These are phyloP conservation scores for Termitomyces sp. DNA, from an alignment of 768 basidiomycete genomes.

Conservation along the genomic window DNA sequence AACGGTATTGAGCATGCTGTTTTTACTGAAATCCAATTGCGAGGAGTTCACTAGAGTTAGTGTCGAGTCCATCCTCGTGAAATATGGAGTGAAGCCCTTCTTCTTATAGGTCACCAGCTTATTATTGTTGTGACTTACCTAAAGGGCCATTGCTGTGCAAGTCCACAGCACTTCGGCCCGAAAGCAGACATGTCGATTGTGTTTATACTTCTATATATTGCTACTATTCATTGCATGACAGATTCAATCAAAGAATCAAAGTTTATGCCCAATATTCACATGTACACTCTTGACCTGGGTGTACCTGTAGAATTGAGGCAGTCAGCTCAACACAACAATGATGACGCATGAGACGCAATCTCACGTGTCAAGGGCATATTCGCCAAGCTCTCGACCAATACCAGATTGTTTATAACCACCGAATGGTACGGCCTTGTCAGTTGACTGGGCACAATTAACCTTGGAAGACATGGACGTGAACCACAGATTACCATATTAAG, in stretches of 20 bases:
- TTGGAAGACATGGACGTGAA: not conserved
- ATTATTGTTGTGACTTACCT: no score
- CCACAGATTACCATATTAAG: not conserved
- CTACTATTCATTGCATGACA: not conserved
- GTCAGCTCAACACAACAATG: not conserved
- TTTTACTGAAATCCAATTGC: constrained; percentile 17
- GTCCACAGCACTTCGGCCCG: no score
- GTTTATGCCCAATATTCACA: constrained; percentile 13
- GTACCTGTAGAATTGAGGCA: constrained; percentile 7
- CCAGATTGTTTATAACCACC: constrained; percentile 24
- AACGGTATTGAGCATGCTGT: constrained; percentile 15
- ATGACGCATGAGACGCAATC: not conserved
- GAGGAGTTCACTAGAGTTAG: constrained; percentile 10
- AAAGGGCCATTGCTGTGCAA: no score
- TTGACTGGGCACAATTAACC: constrained; percentile 16
- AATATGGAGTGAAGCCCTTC: not conserved
- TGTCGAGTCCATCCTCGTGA: constrained; percentile 8
- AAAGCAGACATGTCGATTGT: no score
- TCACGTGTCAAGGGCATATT: constrained; percentile 21
- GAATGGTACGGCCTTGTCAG: constrained; percentile 16
- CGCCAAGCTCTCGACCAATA: constrained; percentile 20
- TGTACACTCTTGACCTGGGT: constrained; percentile 19
- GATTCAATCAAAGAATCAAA: constrained; percentile 1
- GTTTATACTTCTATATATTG: no score
- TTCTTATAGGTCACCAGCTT: no score